These are phyloP conservation scores for Macrocybe gigantea DNA, from an alignment of 768 basidiomycete species.

Conservation along the genomic window DNA sequence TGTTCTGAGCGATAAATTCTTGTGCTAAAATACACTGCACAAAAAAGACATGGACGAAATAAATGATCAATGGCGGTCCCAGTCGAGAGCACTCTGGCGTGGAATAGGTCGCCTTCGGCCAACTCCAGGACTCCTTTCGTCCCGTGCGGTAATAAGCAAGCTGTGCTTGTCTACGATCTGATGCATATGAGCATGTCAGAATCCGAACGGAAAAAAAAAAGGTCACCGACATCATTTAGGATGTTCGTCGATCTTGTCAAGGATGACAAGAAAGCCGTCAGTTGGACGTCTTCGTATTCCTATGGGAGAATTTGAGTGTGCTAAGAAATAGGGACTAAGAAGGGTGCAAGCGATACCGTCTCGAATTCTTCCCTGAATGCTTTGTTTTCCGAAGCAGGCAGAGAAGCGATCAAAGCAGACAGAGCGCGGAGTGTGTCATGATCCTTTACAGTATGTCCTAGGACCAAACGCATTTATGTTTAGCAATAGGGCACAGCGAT, in stretches of 20 bases:
- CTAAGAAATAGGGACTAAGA: not conserved
- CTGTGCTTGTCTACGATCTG: constrained; percentile 81
- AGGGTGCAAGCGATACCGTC: constrained; percentile 41
- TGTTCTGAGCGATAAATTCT: too few relatives aligned
- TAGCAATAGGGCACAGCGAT: not conserved
- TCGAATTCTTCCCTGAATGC: constrained; percentile 86
- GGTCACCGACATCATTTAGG: constrained; percentile 76
- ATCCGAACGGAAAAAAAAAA: constrained; percentile 1
- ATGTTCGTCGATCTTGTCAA: constrained; percentile 86
- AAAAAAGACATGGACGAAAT: too few relatives aligned
- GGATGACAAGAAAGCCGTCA: constrained; percentile 83
- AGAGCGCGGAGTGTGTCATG: constrained; percentile 79
- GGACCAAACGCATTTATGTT: not conserved
- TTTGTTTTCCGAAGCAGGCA: constrained; percentile 82
- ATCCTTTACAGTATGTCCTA: constrained; percentile 73
- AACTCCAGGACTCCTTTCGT: constrained; percentile 40
- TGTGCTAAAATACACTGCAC: too few relatives aligned
- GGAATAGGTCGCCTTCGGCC: constrained; percentile 48
- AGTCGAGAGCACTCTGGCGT: constrained; percentile 39
- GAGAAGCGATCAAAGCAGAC: constrained; percentile 77
- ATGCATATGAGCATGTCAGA: not conserved
- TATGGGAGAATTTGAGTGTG: constrained; percentile 20
- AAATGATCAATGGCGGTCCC: constrained; percentile 42
- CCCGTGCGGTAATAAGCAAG: constrained; percentile 48
- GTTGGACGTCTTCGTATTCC: constrained; percentile 96